Evolutionary conservation across 2,329 filamentous ascomycete genomes (phyloP).

Genomic region (Penicillium sp.): DNA sequence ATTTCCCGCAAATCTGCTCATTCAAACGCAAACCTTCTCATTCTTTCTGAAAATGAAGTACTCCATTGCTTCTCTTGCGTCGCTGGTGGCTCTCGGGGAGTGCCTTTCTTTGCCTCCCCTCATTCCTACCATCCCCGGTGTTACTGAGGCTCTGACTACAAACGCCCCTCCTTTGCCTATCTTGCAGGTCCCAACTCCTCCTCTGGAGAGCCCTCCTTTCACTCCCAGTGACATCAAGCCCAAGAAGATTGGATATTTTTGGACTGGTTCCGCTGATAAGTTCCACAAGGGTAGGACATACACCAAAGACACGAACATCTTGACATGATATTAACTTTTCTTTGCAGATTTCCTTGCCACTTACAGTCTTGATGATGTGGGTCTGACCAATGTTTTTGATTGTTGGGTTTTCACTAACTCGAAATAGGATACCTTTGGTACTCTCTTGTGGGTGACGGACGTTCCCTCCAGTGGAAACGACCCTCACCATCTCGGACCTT

Average conservation of each 20-base stretch:
- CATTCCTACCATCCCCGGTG: conserved; percentile 61
- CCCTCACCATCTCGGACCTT: conserved; percentile 60
- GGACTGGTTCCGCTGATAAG: conserved; percentile 64
- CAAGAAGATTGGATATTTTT: conserved; percentile 69
- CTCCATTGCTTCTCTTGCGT: conserved; percentile 16
- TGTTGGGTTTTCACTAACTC: conserved; percentile 2
- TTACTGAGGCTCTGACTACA: conserved; percentile 58
- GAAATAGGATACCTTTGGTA: conserved; percentile 61
- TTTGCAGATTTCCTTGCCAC: conserved; percentile 57
- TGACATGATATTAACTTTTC: neutral
- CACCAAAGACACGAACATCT: neutral
- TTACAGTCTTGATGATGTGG: conserved; percentile 60
- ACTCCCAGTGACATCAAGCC: conserved; percentile 58
- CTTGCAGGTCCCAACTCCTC: conserved; percentile 61
- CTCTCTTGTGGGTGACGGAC: conserved; percentile 60
- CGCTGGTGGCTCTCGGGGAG: conserved; percentile 21
- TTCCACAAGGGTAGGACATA: conserved; percentile 49
- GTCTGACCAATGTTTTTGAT: conserved; percentile 9
- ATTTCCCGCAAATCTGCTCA: conserved; percentile 24
- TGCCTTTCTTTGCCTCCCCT: conserved; percentile 52
- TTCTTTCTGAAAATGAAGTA: conserved; percentile 15
- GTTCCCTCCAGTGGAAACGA: conserved; percentile 62
- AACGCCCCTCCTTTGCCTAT: conserved; percentile 59
- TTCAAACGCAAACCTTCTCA: conserved; percentile 2
- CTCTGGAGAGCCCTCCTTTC: conserved; percentile 58